These are phyloP conservation scores for Penicillium sp. DNA, from an alignment of 2,329 filamentous ascomycete species.

Conservation along the genomic window DNA sequence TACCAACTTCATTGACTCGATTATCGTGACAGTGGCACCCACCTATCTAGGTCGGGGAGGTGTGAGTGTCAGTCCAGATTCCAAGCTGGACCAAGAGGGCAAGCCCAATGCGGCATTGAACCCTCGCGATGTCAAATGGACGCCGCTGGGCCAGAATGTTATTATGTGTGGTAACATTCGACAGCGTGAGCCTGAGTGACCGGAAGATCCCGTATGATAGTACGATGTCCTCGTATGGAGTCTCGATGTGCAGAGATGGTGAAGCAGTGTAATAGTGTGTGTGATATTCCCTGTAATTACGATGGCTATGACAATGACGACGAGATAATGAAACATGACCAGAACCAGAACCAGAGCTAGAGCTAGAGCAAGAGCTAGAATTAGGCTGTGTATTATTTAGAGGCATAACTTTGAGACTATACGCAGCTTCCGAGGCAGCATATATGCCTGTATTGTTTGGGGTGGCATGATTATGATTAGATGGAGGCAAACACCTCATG, in stretches of 20 bases:
- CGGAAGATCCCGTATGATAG: background rate
- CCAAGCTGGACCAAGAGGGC: slow-evolving; percentile 58
- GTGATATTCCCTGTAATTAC: slow-evolving; percentile 5
- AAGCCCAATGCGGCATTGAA: slow-evolving; percentile 66
- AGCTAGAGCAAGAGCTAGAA: no score
- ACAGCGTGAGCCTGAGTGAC: slow-evolving; percentile 11
- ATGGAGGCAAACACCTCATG: background rate
- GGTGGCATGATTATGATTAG: background rate
- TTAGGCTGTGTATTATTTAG: background rate
- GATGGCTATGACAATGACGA: slow-evolving; percentile 9
- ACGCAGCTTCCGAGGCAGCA: background rate
- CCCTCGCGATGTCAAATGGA: slow-evolving; percentile 72
- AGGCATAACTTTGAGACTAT: background rate
- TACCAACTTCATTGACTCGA: slow-evolving; percentile 70
- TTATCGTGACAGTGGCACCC: slow-evolving; percentile 88
- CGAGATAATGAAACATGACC: background rate
- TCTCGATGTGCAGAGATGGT: background rate
- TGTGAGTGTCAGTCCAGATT: slow-evolving; percentile 75
- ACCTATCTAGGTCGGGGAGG: slow-evolving; percentile 86
- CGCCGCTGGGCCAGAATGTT: slow-evolving; percentile 79
- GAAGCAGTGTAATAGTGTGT: background rate
- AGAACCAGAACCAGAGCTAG: background rate
- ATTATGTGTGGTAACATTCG: slow-evolving; percentile 75
- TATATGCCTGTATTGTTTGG: background rate
- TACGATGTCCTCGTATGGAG: background rate